Evolutionary conservation across 768 basidiomycete species (phyloP), one percentile per base, ranked within the genome.

Genomic region (Serendipita sp.): DNA sequence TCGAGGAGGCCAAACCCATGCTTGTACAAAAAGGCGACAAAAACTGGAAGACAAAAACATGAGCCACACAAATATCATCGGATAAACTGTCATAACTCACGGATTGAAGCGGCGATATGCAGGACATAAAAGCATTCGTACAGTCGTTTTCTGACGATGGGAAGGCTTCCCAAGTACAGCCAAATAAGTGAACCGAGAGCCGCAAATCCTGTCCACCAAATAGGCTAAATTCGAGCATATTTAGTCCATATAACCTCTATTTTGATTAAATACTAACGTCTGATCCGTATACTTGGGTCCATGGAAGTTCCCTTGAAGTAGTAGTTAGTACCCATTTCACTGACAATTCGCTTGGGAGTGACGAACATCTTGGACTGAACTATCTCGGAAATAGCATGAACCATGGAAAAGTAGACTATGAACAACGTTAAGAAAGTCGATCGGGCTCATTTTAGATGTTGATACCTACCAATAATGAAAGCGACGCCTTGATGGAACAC

Each of bases 401-500:
- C 60, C 5, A 67, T 18, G 23, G 44, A 46, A 13, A 67, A 41
- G 35, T 65, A 44, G 45, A 67, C 46, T 23, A 23, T 23, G 23
- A 23, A 1, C 23, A 23, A 41, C 34, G 58, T 3, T 54, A 54
- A 54, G 52, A 30, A 13, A 30, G 11, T 32, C 16, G 23, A 23
- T 11, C 45, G 45, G 45, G 45, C 11, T 46, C 52, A 54, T 54
- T 54, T 15, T 15, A 28, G 15, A 15, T 54, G 10, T 13, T 18
- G 13, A 46, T 13, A 28, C 52, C 11, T 32, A 54, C 52, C 52
- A 60, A 60, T 60, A 10, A 66, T n/a, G 15, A 51, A 44, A 16
- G 65, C 38, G 3, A 65, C 46, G 32, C 67, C 65, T 52, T 67
- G 67, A 52, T 67, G 63, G 45, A 64, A 48, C 35, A 68, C 68